These are phyloP conservation scores for Vitis hybrid DNA, from an alignment of 177 flowering plant genomes.

Conservation along the genomic window DNA sequence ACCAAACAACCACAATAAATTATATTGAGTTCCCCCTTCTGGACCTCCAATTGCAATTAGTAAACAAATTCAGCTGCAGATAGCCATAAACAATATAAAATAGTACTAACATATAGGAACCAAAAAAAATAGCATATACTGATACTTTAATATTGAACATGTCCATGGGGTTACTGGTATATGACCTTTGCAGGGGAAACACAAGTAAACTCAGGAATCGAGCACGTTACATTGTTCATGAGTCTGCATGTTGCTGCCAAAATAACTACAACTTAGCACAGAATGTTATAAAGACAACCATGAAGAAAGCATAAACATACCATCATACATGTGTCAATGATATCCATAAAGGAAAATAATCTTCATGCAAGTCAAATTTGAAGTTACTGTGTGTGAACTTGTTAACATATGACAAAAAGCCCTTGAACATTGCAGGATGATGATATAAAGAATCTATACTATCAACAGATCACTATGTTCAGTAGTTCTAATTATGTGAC, in stretches of 20 bases:
- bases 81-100: too few relatives aligned
- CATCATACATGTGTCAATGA: background rate
- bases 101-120: background rate
- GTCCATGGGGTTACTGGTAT: background rate
- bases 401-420: background rate
- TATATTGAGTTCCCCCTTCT: too few relatives aligned
- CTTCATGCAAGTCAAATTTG: too few relatives aligned
- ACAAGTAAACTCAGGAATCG: slow-evolving; percentile 96
- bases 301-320: background rate
- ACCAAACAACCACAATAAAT: too few relatives aligned
- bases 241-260: slow-evolving; percentile 80
- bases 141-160: background rate
- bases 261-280: slow-evolving; percentile 11
- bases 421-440: background rate
- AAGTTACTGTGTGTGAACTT: too few relatives aligned
- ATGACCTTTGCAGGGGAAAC: slow-evolving; percentile 85
- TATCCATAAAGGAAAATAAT: background rate
- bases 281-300: background rate
- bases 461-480: too few relatives aligned
- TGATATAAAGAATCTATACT: too few relatives aligned
- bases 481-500: too few relatives aligned
- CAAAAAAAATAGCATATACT: slow-evolving; percentile 1
- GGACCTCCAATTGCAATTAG: too few relatives aligned
- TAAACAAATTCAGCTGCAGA: too few relatives aligned
- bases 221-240: slow-evolving; percentile 73